These are phyloP conservation scores for Nakazawaea pomicola DNA, from an alignment of 805 yeast species.

Conservation along the genomic window DNA sequence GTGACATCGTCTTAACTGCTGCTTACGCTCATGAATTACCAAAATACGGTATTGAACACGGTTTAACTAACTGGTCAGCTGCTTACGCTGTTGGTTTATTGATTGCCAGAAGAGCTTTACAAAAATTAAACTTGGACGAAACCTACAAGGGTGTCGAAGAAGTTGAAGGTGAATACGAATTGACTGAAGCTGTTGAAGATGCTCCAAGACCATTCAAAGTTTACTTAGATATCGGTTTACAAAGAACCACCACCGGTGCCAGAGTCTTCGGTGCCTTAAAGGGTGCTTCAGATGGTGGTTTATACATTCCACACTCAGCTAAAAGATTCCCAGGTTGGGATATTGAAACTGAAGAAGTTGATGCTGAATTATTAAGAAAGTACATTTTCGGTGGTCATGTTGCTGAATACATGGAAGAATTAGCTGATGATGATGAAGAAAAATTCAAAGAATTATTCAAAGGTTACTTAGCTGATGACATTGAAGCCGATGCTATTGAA, in stretches of 20 bases:
- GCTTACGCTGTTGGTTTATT: conserved; percentile 98
- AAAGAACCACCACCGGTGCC: conserved; percentile 99
- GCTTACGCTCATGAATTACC: conserved; percentile 99
- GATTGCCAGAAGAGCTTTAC: conserved; percentile 98
- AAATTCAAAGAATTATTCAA: conserved; percentile 95
- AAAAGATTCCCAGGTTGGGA: conserved; percentile 99
- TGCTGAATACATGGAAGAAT: conserved; percentile 99
- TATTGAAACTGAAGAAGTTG: conserved; percentile 96
- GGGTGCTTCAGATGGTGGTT: conserved; percentile 99
- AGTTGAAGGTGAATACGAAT: conserved; percentile 97
- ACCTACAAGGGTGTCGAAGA: conserved; percentile 98
- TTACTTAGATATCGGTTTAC: conserved; percentile 97
- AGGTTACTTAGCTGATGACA: conserved; percentile 93
- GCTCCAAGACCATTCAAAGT: conserved; percentile 99
- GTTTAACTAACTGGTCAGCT: conserved; percentile 99
- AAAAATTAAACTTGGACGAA: conserved; percentile 97
- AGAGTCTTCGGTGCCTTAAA: conserved; percentile 98
- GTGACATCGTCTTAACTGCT: conserved; percentile 93
- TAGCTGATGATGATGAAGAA: conserved; percentile 99
- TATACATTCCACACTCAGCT: conserved; percentile 98
- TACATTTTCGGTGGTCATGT: conserved; percentile 99
- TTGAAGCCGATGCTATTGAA: conserved; percentile 95
- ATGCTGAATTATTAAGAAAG: conserved; percentile 94
- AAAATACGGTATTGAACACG: conserved; percentile 94
- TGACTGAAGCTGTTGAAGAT: conserved; percentile 99